A percentile compares a stretch with the other conserved stretches of the same genome.
Evolutionary conservation across 441 rosid genomes (phyloP).

Genomic region (Gossypium gossypioides): DNA sequence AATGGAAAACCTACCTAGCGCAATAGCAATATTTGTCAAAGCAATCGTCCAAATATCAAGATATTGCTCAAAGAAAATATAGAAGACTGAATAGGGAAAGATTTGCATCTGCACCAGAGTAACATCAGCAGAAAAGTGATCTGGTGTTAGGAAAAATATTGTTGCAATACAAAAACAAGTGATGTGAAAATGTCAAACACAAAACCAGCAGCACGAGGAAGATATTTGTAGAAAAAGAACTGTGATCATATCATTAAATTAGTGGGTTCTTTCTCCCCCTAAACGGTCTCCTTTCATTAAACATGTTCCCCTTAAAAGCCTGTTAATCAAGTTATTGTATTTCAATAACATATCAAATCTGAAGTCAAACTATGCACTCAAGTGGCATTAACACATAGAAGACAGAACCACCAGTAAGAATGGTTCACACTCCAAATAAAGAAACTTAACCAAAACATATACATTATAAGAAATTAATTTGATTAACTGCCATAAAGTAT

Average conservation of each 20-base stretch:
- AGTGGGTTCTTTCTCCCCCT: background rate
- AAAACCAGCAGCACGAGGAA: background rate
- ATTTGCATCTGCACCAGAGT: slow-evolving; percentile 47
- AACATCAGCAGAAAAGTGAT: slow-evolving; percentile 8
- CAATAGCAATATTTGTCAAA: slow-evolving; percentile 47
- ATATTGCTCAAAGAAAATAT: slow-evolving; percentile 75
- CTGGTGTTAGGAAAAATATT: background rate
- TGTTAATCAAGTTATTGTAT: background rate
- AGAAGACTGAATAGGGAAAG: slow-evolving; percentile 69
- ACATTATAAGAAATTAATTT: background rate
- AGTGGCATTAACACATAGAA: background rate
- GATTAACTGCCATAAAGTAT: background rate
- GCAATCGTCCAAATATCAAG: slow-evolving; percentile 62
- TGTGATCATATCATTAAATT: background rate
- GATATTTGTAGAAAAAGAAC: background rate
- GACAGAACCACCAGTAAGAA: background rate
- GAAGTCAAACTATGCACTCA: background rate
- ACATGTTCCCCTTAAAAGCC: background rate
- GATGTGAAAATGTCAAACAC: background rate
- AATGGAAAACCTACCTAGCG: slow-evolving; percentile 41
- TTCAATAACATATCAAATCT: background rate
- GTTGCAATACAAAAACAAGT: background rate
- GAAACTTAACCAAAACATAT: background rate
- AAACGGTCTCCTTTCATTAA: background rate
- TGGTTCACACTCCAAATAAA: background rate